Evolutionary conservation across 2,329 filamentous ascomycete genomes (phyloP).

Genomic region (Phyllosticta paracitricarpa): DNA sequence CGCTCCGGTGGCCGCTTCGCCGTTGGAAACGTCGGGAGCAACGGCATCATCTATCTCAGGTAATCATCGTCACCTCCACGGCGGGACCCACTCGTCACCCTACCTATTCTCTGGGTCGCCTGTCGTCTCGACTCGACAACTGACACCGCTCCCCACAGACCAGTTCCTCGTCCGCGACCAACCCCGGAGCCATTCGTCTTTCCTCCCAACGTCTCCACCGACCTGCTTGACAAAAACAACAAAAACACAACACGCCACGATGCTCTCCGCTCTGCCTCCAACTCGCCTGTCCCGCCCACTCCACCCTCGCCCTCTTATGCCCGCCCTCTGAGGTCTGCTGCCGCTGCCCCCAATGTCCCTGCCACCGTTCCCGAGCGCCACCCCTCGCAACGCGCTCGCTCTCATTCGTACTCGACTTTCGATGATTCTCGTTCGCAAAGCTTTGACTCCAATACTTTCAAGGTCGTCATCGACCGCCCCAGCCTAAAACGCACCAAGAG

Average conservation of each 20-base stretch:
- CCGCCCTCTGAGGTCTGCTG: not conserved
- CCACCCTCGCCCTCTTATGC: not conserved
- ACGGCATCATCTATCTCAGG: slow-evolving; percentile 39
- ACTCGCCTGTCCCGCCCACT: slow-evolving; percentile 14
- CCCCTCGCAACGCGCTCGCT: slow-evolving; percentile 36
- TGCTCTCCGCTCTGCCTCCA: slow-evolving; percentile 22
- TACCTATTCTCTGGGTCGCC: not conserved
- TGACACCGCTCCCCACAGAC: slow-evolving; percentile 9
- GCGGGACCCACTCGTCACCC: not conserved
- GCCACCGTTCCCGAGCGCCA: slow-evolving; percentile 1
- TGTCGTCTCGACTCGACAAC: not conserved
- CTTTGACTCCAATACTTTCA: slow-evolving; percentile 59
- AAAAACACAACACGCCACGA: slow-evolving; percentile 20
- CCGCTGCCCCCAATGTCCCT: slow-evolving; percentile 11
- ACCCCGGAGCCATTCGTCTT: slow-evolving; percentile 28
- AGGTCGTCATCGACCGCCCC: slow-evolving; percentile 69
- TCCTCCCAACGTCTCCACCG: slow-evolving; percentile 28
- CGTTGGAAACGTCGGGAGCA: slow-evolving; percentile 36
- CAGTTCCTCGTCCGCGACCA: slow-evolving; percentile 25
- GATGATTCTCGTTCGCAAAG: slow-evolving; percentile 48
- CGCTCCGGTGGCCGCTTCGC: slow-evolving; percentile 29
- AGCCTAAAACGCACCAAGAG: slow-evolving; percentile 52
- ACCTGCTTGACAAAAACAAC: slow-evolving; percentile 13
- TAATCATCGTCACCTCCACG: slow-evolving; percentile 16
- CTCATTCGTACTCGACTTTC: slow-evolving; percentile 67